Base-by-base conservation (phyloP, 352 stramenopile species). In the Globisporangium abappressorium region DNA sequence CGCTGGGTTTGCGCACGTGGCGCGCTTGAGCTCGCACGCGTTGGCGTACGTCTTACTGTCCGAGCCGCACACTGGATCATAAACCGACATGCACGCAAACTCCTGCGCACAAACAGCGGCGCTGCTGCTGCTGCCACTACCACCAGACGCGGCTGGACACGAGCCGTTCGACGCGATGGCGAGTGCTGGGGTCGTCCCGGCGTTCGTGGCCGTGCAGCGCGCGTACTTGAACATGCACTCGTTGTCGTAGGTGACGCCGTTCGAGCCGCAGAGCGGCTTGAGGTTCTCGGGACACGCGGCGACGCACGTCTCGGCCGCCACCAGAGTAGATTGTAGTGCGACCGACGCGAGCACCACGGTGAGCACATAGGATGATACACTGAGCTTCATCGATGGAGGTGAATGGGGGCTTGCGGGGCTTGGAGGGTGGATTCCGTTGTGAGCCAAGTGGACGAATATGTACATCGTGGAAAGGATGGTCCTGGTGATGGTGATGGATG, bases 31-130 rank as follows among this genome's bases (percentile, higher is more conserved):
- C 53, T 38, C 47, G 47, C 68, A 73, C 43, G 38, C 53, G 60
- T 74, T 75, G 28, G 30, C 7, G 66, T 74, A 74, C 53, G 66
- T 72, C 57, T 74, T 74, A 34, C 56, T 54, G 46, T 74, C 60
- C 24, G 69, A 69, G 30, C 69, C 69, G 41, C 69, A 74, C n/a
- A 72, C 66, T 34, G 57, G 57, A 4, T 15, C 36, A 0, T 43
- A 43, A 8, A 1, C 0, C 0, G 36, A 15, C 36, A 18, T 43
- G 2, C 36, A 43, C 36, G 36, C 36, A 43, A 43, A 43, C 36
- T 43, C 36, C 36, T 43, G 36, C 36, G 36, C 36, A 4, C 36
- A 43, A 43, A 12, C 4, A 1, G 34, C 34, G 34, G 34, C 36
- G 11, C 36, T 26, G 24, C 24, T 43, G 36, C 36, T 43, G 12